These are phyloP conservation scores for Drechslera avenae DNA, from an alignment of 2,329 filamentous ascomycete genomes.

Conservation along the genomic window DNA sequence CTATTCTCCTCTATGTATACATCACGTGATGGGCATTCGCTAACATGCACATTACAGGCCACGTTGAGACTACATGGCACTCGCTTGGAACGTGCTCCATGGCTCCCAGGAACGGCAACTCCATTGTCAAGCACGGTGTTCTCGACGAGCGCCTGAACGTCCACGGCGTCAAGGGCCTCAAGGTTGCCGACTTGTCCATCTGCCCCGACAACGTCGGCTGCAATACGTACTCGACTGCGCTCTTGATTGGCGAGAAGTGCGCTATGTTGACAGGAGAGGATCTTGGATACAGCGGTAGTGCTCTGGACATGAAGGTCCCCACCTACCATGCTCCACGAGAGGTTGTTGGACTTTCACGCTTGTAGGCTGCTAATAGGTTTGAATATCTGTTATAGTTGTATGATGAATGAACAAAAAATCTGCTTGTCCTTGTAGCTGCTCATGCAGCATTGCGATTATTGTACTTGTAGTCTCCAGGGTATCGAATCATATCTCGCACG, in stretches of 20 bases:
- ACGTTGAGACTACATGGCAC: conserved; percentile 80
- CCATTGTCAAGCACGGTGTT: conserved; percentile 79
- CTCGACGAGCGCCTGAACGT: conserved; percentile 79
- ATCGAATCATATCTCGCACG: background rate
- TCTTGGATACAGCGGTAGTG: conserved; percentile 72
- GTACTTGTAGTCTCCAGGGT: background rate
- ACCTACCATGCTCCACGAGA: conserved; percentile 56
- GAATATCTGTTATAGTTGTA: background rate
- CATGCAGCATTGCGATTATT: background rate
- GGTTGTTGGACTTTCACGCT: conserved; percentile 48
- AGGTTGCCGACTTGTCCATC: conserved; percentile 77
- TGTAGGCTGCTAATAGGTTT: conserved; percentile 38
- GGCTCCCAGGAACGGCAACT: conserved; percentile 76
- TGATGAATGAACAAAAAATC: background rate
- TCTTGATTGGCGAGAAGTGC: conserved; percentile 77
- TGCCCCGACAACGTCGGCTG: conserved; percentile 76
- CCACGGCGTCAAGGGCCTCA: conserved; percentile 75
- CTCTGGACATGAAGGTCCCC: conserved; percentile 76
- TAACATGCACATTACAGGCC: conserved; percentile 40
- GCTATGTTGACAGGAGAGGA: conserved; percentile 73
- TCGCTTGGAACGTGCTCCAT: conserved; percentile 72
- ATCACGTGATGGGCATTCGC: background rate
- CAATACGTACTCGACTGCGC: conserved; percentile 68
- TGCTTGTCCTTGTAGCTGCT: background rate
- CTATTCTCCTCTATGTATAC: no score